phyloP scores from a whole-genome alignment of 768 basidiomycete species.

The Macrocybe gigantea region DNA sequence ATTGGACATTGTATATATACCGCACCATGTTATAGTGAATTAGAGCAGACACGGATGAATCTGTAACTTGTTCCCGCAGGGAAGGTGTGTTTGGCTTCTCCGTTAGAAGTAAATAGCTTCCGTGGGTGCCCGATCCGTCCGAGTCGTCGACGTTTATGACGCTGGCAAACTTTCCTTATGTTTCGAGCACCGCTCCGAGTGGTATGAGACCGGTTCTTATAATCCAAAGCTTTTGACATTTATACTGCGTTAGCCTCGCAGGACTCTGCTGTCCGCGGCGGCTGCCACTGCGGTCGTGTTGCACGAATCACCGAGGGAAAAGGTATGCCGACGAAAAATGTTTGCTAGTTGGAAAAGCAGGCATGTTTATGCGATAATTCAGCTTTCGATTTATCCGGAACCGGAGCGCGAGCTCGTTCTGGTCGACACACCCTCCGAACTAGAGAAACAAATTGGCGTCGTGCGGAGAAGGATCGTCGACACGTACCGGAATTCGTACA shows the following conservation, averaged over 20 bases:
- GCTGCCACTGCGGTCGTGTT: constrained; percentile 25
- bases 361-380: constrained; percentile 2
- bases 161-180: constrained; percentile 2
- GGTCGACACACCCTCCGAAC: constrained; percentile 67
- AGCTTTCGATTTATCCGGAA: constrained; percentile 84
- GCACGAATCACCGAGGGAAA: constrained; percentile 23
- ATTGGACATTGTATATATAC: too few species aligned
- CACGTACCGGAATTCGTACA: constrained; percentile 51
- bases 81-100: too few species aligned
- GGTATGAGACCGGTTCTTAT: constrained; percentile 2
- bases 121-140: too few species aligned
- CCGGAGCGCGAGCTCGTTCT: constrained; percentile 60
- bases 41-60: too few species aligned
- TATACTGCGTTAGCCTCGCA: constrained; percentile 21
- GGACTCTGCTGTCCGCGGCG: constrained; percentile 26
- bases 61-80: too few species aligned
- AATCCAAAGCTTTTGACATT: not conserved
- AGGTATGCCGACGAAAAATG: constrained; percentile 15
- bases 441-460: constrained; percentile 73
- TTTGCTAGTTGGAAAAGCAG: not conserved
- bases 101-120: too few species aligned
- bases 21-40: too few species aligned
- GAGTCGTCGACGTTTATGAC: too few species aligned
- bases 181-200: constrained; percentile 13
- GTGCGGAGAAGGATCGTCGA: constrained; percentile 56